Conservation (phyloP, 2,329 filamentous ascomycete genomes). For the Acrodontium crateriforme region DNA sequence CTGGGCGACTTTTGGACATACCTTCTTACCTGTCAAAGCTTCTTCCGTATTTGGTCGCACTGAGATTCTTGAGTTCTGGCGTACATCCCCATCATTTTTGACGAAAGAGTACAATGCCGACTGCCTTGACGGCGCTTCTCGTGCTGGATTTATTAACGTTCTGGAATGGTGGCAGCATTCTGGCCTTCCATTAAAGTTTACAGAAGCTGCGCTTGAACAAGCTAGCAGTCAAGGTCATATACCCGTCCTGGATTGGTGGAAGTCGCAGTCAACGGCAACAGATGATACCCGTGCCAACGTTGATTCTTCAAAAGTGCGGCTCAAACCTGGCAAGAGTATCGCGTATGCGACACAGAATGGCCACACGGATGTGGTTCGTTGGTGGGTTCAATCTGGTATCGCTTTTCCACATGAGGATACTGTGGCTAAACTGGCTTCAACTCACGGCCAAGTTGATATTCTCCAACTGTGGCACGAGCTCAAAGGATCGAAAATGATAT, state of each 20-base stretch:
- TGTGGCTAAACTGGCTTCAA: constrained; percentile 70
- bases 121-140: constrained; percentile 75
- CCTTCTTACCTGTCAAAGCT: constrained; percentile 74
- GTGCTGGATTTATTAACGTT: constrained; percentile 70
- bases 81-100: constrained; percentile 64
- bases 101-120: constrained; percentile 78
- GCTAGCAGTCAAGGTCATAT: constrained; percentile 74
- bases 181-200: constrained; percentile 69
- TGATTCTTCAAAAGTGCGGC: constrained; percentile 30
- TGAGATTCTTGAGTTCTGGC: constrained; percentile 85
- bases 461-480: constrained; percentile 70
- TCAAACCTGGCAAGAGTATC: constrained; percentile 75
- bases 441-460: constrained; percentile 71
- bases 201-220: constrained; percentile 73
- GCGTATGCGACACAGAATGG: constrained; percentile 74
- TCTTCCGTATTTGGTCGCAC: constrained; percentile 74
- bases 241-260: constrained; percentile 90
- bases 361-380: constrained; percentile 61
- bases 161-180: constrained; percentile 87
- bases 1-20: constrained; percentile 69
- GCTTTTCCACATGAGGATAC: constrained; percentile 67
- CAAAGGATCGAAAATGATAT: constrained; percentile 63
- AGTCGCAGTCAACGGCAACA: constrained; percentile 34
- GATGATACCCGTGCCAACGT: constrained; percentile 15
- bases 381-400: constrained; percentile 78